Evolutionary conservation across 1,284 basidiomycete genomes (phyloP), one percentile per base, ranked within the genome.

Genomic region (Ganoderma multipileum): DNA sequence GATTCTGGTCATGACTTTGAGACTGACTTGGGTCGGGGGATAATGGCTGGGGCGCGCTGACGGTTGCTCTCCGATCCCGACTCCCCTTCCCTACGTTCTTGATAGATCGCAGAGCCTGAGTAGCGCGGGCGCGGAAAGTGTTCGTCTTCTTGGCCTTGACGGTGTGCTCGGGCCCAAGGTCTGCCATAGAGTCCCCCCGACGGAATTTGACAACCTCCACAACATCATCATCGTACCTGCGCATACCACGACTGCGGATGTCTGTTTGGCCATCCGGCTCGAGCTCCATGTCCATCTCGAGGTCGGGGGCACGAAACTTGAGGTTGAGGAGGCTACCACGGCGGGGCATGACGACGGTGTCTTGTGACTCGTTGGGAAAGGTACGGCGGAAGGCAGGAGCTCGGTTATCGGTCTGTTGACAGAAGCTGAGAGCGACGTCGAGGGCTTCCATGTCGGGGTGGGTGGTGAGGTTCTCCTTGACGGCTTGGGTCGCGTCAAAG

Each of bases 181-280:
- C 79, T 62, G 73, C 70, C 61, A 81, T 74, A 23, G 76, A 81
- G 66, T 83, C 82, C 60, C 77, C 76, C 67, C 88, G 83, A 71
- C 85, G 83, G 65, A 92, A 85, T 77, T 90, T 91, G 68, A 92
- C 81, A 47, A 92, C 87, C 77, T 93, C 91, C 16, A 91, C 81
- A 42, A 92, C 84, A 72, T 91, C 90, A 18, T 68, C 82, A 80
- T 75, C 80, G 76, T 72, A 84, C 79, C 70, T 59, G 47, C 72
- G 52, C 18, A 63, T 41, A 8, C 63, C 63, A n/a, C 69, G 65
- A 28, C 61, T 61, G 7, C 68, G 61, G 55, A 71, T 68, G 39
- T 72, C 71, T 28, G 72, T 67, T 66, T 69, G 66, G 20, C 71
- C 72, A 42, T 72, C 67, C 39, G 50, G 50, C 63, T 64, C 63